Evolutionary conservation across 1,284 basidiomycete species (phyloP).

Genomic region (Puccinia brachypodii): DNA sequence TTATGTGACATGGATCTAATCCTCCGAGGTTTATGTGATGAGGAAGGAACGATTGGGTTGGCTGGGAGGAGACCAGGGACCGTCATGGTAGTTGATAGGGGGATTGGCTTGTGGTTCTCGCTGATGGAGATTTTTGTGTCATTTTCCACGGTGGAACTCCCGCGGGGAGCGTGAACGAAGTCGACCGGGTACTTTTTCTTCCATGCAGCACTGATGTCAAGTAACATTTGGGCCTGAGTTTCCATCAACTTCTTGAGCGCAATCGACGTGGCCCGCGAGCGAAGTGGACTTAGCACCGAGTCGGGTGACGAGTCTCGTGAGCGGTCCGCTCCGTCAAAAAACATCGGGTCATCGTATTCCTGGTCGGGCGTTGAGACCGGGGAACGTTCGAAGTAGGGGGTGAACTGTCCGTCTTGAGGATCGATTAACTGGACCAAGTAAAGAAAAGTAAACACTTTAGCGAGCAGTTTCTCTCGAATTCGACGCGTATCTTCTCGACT

Average conservation of each 20-base stretch:
- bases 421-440: background rate
- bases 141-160: background rate
- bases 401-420: conserved; percentile 35
- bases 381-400: conserved; percentile 17
- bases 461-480: too few species aligned
- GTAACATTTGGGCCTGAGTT: conserved; percentile 14
- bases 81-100: background rate
- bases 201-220: conserved; percentile 17
- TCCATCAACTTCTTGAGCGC: conserved; percentile 22
- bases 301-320: background rate
- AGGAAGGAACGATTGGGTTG: background rate
- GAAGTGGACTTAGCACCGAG: background rate
- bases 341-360: background rate
- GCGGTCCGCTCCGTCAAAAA: background rate
- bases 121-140: background rate
- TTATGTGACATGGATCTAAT: background rate
- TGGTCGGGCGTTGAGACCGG: conserved; percentile 1
- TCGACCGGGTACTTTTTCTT: conserved; percentile 18
- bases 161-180: background rate
- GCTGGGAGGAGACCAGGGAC: background rate
- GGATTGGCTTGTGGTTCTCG: background rate
- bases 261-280: conserved; percentile 14
- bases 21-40: background rate
- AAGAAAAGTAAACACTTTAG: background rate
- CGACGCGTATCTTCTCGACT: background rate